A percentile compares a stretch with the other conserved stretches of the same genome.
Conservation (phyloP, 129 eudicot species). For the Flaveria linearis region DNA sequence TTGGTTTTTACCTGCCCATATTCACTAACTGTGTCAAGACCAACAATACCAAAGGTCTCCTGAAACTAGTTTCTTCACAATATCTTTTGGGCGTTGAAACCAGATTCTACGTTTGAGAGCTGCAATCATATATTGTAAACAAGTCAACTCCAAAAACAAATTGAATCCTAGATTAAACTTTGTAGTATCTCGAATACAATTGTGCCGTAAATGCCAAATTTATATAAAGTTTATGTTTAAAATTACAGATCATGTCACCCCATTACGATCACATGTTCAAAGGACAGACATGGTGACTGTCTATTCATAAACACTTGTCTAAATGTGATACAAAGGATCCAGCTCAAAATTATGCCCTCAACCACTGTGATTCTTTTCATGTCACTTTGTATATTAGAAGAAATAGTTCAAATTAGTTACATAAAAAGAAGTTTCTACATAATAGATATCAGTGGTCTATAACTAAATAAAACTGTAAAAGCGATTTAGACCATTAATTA, state of each 20-base stretch:
- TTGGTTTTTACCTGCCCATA: constrained; percentile 69
- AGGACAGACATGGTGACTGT: neutral
- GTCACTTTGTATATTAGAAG: constrained; percentile 6
- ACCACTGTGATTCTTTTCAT: neutral
- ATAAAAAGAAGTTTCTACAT: neutral
- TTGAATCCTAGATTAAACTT: neutral
- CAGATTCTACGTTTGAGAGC: constrained; percentile 82
- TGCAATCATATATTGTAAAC: constrained; percentile 38
- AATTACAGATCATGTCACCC: constrained; percentile 4
- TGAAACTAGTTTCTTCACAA: constrained; percentile 79
- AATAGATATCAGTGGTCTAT: constrained; percentile 10
- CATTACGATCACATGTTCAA: neutral
- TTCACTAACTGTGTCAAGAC: constrained; percentile 81
- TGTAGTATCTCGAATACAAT: constrained; percentile 8
- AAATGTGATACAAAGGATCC: neutral
- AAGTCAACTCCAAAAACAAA: constrained; percentile 21
- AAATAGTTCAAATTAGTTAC: neutral
- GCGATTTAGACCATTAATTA: neutral
- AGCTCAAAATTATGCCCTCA: constrained; percentile 20
- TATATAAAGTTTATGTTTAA: neutral
- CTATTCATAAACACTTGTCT: neutral
- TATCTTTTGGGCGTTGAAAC: constrained; percentile 93
- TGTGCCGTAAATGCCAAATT: constrained; percentile 18
- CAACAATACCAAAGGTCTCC: constrained; percentile 97
- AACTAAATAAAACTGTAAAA: constrained; percentile 10